Evolutionary conservation across 345 rosid species (phyloP).

Genomic region (Bruguiera sexangula): DNA sequence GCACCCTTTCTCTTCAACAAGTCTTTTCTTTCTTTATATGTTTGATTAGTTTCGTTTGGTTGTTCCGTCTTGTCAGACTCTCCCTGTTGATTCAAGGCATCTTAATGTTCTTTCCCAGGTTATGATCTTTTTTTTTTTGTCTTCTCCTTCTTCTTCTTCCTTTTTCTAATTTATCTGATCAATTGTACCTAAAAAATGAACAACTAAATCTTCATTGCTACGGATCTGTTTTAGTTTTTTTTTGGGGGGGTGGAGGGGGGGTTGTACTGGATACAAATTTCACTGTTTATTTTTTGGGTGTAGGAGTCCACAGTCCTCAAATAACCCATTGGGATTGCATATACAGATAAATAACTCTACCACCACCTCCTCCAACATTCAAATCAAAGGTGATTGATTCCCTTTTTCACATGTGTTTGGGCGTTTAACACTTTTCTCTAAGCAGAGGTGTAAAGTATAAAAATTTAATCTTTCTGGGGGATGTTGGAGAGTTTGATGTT

Average conservation of each 20-base stretch:
- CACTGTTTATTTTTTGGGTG: conserved; percentile 9
- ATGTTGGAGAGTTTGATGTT: neutral
- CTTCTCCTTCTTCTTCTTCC: neutral
- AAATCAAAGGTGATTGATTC: neutral
- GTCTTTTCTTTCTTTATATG: neutral
- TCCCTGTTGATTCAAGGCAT: conserved; percentile 48
- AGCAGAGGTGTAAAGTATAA: too few relatives aligned
- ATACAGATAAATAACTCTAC: conserved; percentile 35
- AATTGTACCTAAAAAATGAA: too few relatives aligned
- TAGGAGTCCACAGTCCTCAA: conserved; percentile 53
- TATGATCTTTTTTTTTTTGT: conserved; percentile 3
- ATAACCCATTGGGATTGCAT: conserved; percentile 57
- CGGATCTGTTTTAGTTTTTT: too few relatives aligned
- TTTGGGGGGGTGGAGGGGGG: too few relatives aligned
- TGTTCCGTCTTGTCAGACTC: conserved; percentile 39
- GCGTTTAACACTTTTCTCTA: too few relatives aligned
- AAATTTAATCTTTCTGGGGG: neutral
- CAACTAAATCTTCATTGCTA: too few relatives aligned
- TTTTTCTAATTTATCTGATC: too few relatives aligned
- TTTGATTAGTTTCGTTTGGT: neutral
- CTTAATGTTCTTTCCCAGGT: conserved; percentile 77
- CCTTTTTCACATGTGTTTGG: conserved; percentile 4
- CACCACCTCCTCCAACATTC: neutral
- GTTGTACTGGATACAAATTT: conserved; percentile 23
- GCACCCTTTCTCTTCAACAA: conserved; percentile 12